A percentile compares a stretch with the other conserved stretches of the same genome.
phyloP scores from a whole-genome alignment of 1,284 basidiomycete genomes.

The Mycena sp. region DNA sequence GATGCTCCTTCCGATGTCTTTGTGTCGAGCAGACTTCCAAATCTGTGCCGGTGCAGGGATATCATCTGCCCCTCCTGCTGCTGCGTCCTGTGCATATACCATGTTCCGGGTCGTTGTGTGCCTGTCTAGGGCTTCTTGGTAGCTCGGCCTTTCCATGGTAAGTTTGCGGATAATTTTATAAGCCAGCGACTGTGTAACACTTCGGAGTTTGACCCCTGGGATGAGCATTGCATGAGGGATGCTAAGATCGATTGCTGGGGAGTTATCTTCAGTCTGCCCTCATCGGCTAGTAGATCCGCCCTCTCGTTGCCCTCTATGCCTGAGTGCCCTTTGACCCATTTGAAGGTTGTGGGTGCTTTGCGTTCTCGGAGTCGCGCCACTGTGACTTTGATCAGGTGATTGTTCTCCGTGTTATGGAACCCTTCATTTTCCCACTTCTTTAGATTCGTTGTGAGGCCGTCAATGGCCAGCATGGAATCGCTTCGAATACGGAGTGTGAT shows the following conservation, averaged over 20 bases:
- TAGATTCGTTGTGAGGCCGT: slow-evolving; percentile 32
- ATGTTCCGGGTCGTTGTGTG: too few species aligned
- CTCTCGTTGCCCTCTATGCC: slow-evolving; percentile 15
- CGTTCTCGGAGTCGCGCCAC: slow-evolving; percentile 9
- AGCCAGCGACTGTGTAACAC: too few species aligned
- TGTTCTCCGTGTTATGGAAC: slow-evolving; percentile 15
- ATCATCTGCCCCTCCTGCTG: neutral
- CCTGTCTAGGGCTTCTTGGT: too few species aligned
- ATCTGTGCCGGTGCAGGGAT: neutral
- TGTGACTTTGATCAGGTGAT: slow-evolving; percentile 8
- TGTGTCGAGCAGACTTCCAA: neutral
- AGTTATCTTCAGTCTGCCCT: slow-evolving; percentile 16
- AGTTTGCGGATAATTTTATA: too few species aligned
- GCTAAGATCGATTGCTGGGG: too few species aligned
- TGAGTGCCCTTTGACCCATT: slow-evolving; percentile 23
- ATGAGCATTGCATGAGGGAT: too few species aligned
- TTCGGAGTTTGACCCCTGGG: too few species aligned
- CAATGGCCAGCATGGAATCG: slow-evolving; percentile 18
- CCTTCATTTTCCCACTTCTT: slow-evolving; percentile 25
- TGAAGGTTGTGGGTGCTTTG: slow-evolving; percentile 10
- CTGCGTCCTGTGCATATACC: neutral
- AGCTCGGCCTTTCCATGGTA: too few species aligned
- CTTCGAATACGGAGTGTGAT: neutral
- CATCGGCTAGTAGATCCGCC: slow-evolving; percentile 18
- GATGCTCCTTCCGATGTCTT: slow-evolving; percentile 9